phyloP scores from a whole-genome alignment of 345 rosid genomes.

The Passiflora organensis region DNA sequence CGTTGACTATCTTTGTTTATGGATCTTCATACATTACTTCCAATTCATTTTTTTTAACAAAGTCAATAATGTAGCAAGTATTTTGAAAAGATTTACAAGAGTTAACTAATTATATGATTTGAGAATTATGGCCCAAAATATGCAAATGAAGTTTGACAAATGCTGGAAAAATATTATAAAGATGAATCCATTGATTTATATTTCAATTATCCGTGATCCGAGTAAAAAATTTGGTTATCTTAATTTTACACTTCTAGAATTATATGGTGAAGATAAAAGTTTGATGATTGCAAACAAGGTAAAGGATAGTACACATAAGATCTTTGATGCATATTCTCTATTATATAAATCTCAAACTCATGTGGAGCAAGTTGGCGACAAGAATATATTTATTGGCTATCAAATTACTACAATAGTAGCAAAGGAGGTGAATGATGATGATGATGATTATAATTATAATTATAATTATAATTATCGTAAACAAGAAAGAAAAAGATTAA shows the following conservation, averaged over 20 bases:
- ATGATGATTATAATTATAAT: no score
- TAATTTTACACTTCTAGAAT: neutral
- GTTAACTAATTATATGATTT: neutral
- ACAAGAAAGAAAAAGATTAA: no score
- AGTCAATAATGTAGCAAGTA: neutral
- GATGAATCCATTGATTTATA: constrained; percentile 2
- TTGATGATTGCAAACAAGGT: neutral
- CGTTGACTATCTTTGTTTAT: neutral
- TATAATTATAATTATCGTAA: no score
- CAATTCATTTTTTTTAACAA: neutral
- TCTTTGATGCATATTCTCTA: neutral
- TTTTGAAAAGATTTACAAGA: neutral
- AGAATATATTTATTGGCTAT: no score
- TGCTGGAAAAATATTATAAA: constrained; percentile 7
- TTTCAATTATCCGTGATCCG: constrained; percentile 6
- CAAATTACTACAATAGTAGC: no score
- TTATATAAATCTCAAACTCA: neutral
- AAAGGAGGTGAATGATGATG: no score
- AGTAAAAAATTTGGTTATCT: neutral
- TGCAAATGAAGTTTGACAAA: constrained; percentile 9
- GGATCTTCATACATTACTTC: constrained; percentile 4
- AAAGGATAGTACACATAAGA: neutral
- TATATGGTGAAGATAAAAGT: neutral
- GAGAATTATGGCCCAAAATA: constrained; percentile 3
- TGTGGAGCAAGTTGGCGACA: no score